Conservation (phyloP, 2,329 filamentous ascomycete genomes). For the Xylaria hypoxylon region DNA sequence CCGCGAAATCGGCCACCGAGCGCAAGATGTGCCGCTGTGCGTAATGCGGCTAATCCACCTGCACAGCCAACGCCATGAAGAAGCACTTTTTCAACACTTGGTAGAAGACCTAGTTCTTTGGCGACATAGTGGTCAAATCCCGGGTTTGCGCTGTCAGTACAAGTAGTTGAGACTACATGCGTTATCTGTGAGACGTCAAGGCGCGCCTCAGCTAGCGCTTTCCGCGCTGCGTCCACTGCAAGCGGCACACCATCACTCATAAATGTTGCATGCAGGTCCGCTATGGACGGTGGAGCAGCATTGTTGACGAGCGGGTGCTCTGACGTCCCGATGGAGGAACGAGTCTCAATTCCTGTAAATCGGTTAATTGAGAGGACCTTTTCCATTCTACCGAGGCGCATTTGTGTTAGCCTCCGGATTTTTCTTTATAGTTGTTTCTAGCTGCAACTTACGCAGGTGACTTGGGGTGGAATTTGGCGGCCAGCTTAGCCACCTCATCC, state of each 20-base stretch:
- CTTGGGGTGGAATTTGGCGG: slow-evolving; percentile 68
- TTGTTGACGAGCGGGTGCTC: slow-evolving; percentile 72
- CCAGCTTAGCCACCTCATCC: slow-evolving; percentile 63
- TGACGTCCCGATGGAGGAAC: slow-evolving; percentile 70
- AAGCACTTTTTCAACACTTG: slow-evolving; percentile 71
- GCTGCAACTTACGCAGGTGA: slow-evolving; percentile 64
- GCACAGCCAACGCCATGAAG: slow-evolving; percentile 75
- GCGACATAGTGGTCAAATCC: slow-evolving; percentile 75
- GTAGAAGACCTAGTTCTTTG: slow-evolving; percentile 67
- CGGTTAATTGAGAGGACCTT: slow-evolving; percentile 73
- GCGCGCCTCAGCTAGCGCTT: slow-evolving; percentile 67
- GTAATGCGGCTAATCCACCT: slow-evolving; percentile 70
- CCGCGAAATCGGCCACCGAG: slow-evolving; percentile 70
- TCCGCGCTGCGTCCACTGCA: slow-evolving; percentile 65
- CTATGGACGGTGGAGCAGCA: slow-evolving; percentile 63
- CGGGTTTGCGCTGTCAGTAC: slow-evolving; percentile 76
- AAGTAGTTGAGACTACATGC: slow-evolving; percentile 75
- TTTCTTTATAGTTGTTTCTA: background rate
- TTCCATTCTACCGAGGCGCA: slow-evolving; percentile 61
- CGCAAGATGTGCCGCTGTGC: slow-evolving; percentile 75
- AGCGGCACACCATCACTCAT: slow-evolving; percentile 68
- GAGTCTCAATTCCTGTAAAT: slow-evolving; percentile 72
- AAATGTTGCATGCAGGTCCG: slow-evolving; percentile 66
- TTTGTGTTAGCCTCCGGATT: slow-evolving; percentile 10
- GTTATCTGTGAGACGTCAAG: slow-evolving; percentile 67